Percentiles rank a stretch among this genome's conserved stretches.
These are phyloP conservation scores for Suillus alpinus DNA, from an alignment of 768 basidiomycete genomes.

Conservation along the genomic window DNA sequence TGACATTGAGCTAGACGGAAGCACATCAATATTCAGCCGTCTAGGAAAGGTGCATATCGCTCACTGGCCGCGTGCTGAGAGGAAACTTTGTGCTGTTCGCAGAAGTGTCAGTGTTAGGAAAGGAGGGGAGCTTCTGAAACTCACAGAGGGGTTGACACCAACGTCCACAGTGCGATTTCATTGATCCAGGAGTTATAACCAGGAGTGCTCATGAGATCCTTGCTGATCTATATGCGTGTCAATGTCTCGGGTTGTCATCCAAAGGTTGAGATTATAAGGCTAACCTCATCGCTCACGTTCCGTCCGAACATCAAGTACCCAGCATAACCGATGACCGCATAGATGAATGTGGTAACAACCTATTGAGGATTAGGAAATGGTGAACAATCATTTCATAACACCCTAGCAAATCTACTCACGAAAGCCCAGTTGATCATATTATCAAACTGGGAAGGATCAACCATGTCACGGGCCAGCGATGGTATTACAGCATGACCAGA, in stretches of 20 bases:
- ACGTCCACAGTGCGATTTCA: constrained; percentile 76
- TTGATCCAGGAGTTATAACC: constrained; percentile 76
- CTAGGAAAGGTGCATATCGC: constrained; percentile 19
- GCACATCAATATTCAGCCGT: not conserved
- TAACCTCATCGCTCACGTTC: constrained; percentile 75
- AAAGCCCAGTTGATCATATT: constrained; percentile 85
- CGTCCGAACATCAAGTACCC: constrained; percentile 94
- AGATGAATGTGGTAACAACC: constrained; percentile 61
- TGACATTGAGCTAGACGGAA: constrained; percentile 64
- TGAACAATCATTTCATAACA: constrained; percentile 2
- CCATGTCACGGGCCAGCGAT: constrained; percentile 87
- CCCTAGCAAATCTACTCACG: constrained; percentile 39
- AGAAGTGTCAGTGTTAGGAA: not conserved
- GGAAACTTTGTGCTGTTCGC: constrained; percentile 78
- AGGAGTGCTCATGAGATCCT: constrained; percentile 68
- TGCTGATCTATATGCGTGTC: constrained; percentile 59
- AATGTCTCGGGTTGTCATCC: not conserved
- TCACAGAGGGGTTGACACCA: constrained; percentile 75
- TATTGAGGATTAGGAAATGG: constrained; percentile 21
- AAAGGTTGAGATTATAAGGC: constrained; percentile 10
- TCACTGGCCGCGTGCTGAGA: constrained; percentile 73
- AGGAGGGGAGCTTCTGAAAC: constrained; percentile 22
- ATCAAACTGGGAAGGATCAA: constrained; percentile 75
- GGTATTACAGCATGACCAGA: constrained; percentile 93
- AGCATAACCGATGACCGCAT: constrained; percentile 66